Percentiles rank a stretch among this genome's conserved stretches.
phyloP scores from a whole-genome alignment of 768 basidiomycete genomes.

The Leccinum disarticulatum region DNA sequence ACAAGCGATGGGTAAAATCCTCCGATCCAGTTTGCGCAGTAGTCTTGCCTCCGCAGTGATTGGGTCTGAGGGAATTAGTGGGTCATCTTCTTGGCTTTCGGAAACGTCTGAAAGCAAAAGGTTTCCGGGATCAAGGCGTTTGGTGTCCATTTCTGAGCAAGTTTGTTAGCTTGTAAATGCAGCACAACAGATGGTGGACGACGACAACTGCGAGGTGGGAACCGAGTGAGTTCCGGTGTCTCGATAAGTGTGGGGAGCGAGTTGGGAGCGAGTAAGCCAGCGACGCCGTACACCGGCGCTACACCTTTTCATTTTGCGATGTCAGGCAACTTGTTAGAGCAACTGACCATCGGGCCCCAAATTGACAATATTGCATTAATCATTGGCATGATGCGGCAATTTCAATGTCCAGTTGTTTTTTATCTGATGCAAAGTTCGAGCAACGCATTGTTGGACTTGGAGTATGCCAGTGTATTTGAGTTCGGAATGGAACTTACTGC shows the following conservation, averaged over 20 bases:
- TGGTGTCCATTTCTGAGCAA: slow-evolving; percentile 16
- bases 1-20: slow-evolving; percentile 71
- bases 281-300: neutral
- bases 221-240: neutral
- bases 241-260: neutral
- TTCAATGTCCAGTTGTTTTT: no score
- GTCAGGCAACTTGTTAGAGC: no score
- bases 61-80: slow-evolving; percentile 18
- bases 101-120: slow-evolving; percentile 6
- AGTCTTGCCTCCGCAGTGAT: slow-evolving; percentile 48
- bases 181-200: slow-evolving; percentile 20
- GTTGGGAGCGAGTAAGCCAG: neutral
- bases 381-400: no score
- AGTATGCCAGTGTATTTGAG: no score
- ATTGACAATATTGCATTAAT: no score
- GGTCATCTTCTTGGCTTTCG: slow-evolving; percentile 16
- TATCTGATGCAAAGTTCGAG: no score
- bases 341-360: no score
- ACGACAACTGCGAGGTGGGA: neutral
- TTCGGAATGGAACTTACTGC: no score
- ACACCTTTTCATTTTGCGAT: neutral
- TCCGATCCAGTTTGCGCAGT: slow-evolving; percentile 61
- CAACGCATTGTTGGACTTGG: no score
- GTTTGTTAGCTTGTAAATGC: neutral
- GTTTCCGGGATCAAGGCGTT: slow-evolving; percentile 7